phyloP scores from a whole-genome alignment of 495 filamentous ascomycete species.

The Tuber calosporum region DNA sequence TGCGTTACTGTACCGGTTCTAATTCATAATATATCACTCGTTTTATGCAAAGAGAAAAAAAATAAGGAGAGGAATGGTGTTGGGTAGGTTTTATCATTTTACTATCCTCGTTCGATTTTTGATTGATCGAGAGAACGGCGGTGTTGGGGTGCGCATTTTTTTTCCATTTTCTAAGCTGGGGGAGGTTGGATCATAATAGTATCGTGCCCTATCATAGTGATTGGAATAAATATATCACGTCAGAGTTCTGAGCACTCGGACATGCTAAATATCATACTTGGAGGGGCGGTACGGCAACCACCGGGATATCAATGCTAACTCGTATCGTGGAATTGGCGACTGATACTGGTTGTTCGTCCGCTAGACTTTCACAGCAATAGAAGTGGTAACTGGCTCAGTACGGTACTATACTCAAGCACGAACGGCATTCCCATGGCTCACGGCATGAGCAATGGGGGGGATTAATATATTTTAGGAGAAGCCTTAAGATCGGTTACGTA shows the following conservation, averaged over 20 bases:
- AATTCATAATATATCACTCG: constrained; percentile 3
- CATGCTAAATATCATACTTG: background rate
- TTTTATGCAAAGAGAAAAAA: background rate
- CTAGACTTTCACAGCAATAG: background rate
- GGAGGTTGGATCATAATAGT: background rate
- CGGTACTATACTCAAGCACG: background rate
- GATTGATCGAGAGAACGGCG: background rate
- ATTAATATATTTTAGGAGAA: background rate
- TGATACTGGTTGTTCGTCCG: background rate
- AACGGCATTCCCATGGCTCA: background rate
- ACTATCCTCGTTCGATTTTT: background rate
- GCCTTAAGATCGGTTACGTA: background rate
- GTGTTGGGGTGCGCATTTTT: background rate
- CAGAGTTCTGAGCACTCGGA: background rate
- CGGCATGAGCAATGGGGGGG: background rate
- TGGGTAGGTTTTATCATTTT: background rate
- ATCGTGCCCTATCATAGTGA: background rate
- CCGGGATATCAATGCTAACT: background rate
- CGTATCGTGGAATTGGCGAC: background rate
- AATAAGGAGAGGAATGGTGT: background rate
- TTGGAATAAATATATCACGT: background rate
- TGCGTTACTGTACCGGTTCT: too few relatives aligned
- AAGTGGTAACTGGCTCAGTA: background rate
- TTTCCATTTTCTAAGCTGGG: background rate
- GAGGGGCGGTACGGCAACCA: background rate